Percentiles rank a stretch among this genome's conserved stretches.
These are phyloP conservation scores for Colletotrichum sp. DNA, from an alignment of 2,329 filamentous ascomycete genomes.

Conservation along the genomic window DNA sequence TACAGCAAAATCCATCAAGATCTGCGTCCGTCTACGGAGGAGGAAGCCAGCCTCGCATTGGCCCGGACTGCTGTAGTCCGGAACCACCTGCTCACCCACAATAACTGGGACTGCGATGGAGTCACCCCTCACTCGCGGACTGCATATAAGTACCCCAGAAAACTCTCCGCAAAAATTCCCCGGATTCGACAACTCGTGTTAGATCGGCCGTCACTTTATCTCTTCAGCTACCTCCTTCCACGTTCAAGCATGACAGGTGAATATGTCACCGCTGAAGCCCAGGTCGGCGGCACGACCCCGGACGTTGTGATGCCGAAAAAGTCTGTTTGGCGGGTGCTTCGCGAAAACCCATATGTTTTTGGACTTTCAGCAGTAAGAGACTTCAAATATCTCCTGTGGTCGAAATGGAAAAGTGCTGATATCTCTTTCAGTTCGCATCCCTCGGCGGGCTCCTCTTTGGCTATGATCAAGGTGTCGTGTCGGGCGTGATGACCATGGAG, in stretches of 20 bases:
- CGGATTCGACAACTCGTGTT: slow-evolving; percentile 22
- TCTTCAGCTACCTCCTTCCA: not conserved
- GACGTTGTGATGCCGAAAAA: slow-evolving; percentile 18
- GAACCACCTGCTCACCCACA: not conserved
- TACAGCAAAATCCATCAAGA: not conserved
- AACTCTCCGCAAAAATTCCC: not conserved
- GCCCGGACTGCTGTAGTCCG: not conserved
- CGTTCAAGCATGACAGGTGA: not conserved
- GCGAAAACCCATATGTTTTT: slow-evolving; percentile 47
- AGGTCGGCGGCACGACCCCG: not conserved
- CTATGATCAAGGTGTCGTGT: slow-evolving; percentile 56
- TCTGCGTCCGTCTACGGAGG: not conserved
- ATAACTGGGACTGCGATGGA: not conserved
- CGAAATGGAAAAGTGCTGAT: not conserved
- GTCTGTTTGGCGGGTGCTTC: slow-evolving; percentile 29
- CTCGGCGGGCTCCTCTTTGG: slow-evolving; percentile 51
- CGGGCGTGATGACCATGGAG: slow-evolving; percentile 49
- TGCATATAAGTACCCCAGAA: not conserved
- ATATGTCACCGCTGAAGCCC: slow-evolving; percentile 20
- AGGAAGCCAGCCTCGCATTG: not conserved
- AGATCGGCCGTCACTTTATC: not conserved
- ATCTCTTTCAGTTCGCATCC: slow-evolving; percentile 28
- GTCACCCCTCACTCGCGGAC: not conserved
- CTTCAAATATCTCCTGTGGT: not conserved
- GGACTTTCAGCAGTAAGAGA: slow-evolving; percentile 44